Percentiles rank a stretch among this genome's conserved stretches.
Conservation (phyloP, 2,329 filamentous ascomycete genomes). For the Exophiala spinifera region DNA sequence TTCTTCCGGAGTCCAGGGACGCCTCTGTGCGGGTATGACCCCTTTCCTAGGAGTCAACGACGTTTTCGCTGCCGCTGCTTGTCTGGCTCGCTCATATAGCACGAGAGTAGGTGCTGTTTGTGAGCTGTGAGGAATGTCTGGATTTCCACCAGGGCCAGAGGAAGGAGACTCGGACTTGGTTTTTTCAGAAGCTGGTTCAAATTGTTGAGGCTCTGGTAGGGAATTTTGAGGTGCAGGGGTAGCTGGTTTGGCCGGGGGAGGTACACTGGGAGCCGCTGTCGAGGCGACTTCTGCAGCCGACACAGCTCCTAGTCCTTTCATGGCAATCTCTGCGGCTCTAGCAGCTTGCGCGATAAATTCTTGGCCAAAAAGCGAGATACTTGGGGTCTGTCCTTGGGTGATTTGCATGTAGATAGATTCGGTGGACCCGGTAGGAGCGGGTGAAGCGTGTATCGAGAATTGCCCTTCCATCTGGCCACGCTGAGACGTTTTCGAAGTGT, state of each 20-base stretch:
- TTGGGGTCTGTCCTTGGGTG: background rate
- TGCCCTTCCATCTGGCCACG: conserved; percentile 19
- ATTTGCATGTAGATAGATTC: conserved; percentile 6
- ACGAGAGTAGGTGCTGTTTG: conserved; percentile 53
- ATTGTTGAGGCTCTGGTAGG: conserved; percentile 3
- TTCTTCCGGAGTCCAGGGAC: conserved; percentile 85
- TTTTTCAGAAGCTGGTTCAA: conserved; percentile 7
- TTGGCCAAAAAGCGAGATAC: conserved; percentile 32
- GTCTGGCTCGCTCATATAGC: conserved; percentile 56
- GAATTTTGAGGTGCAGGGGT: conserved; percentile 8
- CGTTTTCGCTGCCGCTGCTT: conserved; percentile 55
- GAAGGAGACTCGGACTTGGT: background rate
- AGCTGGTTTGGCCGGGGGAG: conserved; percentile 6
- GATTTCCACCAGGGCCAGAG: background rate
- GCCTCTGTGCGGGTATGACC: conserved; percentile 57
- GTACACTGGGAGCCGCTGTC: conserved; percentile 27
- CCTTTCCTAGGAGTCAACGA: conserved; percentile 52
- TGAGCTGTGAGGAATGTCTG: conserved; percentile 37
- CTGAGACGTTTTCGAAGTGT: conserved; percentile 9
- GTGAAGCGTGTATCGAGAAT: conserved; percentile 28
- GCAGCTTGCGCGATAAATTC: conserved; percentile 49
- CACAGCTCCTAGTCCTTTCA: conserved; percentile 39
- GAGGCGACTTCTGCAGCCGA: conserved; percentile 21
- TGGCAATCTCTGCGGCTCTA: conserved; percentile 47
- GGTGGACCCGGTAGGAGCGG: conserved; percentile 11